Conservation (phyloP, 2,329 filamentous ascomycete genomes). For the Fusarium chuoi region DNA sequence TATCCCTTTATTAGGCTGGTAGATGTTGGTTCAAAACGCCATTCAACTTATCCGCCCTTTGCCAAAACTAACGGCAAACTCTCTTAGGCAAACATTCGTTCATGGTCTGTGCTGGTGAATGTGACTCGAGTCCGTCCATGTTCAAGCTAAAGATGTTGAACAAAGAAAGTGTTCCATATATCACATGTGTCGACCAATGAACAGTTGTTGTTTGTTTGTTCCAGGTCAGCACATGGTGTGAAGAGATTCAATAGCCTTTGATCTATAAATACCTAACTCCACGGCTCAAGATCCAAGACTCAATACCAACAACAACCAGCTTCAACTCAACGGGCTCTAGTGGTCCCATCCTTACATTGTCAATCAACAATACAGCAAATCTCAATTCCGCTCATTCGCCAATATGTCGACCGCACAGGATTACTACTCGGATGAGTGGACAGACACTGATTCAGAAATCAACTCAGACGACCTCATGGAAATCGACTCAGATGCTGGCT, state of each 20-base stretch:
- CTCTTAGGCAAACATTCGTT: neutral
- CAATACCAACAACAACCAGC: neutral
- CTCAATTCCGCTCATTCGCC: neutral
- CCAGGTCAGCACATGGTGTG: neutral
- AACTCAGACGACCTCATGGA: neutral
- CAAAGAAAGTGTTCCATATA: neutral
- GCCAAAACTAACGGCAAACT: neutral
- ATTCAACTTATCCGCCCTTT: neutral
- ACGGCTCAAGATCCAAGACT: neutral
- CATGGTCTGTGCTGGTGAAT: neutral
- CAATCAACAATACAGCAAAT: neutral
- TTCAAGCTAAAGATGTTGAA: neutral
- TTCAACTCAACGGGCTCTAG: neutral
- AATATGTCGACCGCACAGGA: neutral
- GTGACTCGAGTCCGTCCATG: neutral
- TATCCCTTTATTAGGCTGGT: neutral
- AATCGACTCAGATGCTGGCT: too few relatives aligned
- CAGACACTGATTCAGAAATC: neutral
- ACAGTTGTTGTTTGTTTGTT: neutral
- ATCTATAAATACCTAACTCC: neutral
- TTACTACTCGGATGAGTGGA: neutral
- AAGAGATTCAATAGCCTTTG: neutral
- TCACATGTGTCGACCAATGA: neutral
- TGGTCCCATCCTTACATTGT: neutral
- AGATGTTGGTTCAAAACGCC: neutral